Evolutionary conservation across 83 land plant genomes (phyloP), one percentile per base, ranked within the genome.

Genomic region (Picea engelmannii): DNA sequence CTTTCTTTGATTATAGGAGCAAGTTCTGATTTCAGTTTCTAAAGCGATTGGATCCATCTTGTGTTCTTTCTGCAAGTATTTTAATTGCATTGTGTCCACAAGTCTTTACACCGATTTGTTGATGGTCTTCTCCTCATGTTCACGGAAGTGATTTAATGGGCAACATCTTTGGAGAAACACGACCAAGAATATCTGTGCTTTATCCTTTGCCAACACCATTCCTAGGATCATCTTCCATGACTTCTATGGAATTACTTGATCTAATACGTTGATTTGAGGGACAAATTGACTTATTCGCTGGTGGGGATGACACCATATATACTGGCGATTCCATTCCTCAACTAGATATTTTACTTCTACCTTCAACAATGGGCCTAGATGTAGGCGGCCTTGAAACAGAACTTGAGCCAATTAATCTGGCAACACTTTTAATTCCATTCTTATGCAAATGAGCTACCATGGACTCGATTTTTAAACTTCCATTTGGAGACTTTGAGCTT

Each of bases 191-290:
- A 13, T 4, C 76, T 44, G 74, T 81, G 25, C 66, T 84, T 62
- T 85, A 88, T 76, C 69, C 79, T 76, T 69, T 86, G 12, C 49
- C 74, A 16, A 60, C 68, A 78, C 31, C 63, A 78, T n/a, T 76
- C 16, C 65, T 66, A 73, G 80, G 60, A 81, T 66, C 38, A 69
- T 84, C 84, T 44, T 83, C 86, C 71, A 70, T 84, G 6, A 10
- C 62, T 12, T 64, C 80, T 24, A 31, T 11, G 66, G 25, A 76
- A 35, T 38, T 9, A 21, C 78, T 59, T 44, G 79, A 52, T 49
- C 61, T 62, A 64, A 65, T 78, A n/a, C 81, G 73, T 18, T 84
- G 87, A 66, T 82, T 92, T 52, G 84, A 38, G 17, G 18, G 38
- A 35, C 68, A 64, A 38, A 15, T 16, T 61, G 81, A 17, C 70